Conservation (phyloP, 2,329 filamentous ascomycete species). For the Microdochium trichocladiopsis region DNA sequence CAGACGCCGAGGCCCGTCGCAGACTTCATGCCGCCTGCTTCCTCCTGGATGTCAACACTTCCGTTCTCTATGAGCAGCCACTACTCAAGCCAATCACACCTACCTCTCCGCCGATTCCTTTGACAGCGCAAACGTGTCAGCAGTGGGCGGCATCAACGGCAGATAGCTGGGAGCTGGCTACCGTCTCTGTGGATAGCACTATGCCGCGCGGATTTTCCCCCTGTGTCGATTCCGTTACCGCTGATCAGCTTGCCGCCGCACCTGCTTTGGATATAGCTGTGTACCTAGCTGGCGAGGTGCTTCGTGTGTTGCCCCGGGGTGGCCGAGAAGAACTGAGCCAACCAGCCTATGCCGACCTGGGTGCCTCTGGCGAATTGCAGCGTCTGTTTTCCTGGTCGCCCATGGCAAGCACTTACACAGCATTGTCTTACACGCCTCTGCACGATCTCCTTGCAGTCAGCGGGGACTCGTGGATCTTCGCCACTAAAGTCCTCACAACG, state of each 20-base stretch:
- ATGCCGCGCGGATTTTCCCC: conserved; percentile 17
- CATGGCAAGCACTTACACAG: conserved; percentile 45
- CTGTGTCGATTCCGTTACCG: not conserved
- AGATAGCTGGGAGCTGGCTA: conserved; percentile 35
- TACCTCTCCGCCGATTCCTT: conserved; percentile 33
- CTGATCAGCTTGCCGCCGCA: not conserved
- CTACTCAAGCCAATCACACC: conserved; percentile 25
- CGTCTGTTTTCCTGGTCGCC: conserved; percentile 36
- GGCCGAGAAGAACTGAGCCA: conserved; percentile 9
- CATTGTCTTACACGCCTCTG: conserved; percentile 51
- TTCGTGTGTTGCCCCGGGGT: conserved; percentile 10
- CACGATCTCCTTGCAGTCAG: conserved; percentile 49
- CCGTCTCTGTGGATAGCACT: conserved; percentile 18
- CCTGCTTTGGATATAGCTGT: conserved; percentile 7
- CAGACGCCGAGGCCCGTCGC: conserved; percentile 42
- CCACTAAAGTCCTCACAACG: conserved; percentile 39
- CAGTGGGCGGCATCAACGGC: conserved; percentile 42
- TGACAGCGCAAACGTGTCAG: conserved; percentile 32
- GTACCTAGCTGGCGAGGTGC: conserved; percentile 18
- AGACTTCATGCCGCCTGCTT: conserved; percentile 51
- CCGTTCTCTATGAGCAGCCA: conserved; percentile 45
- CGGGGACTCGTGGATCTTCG: conserved; percentile 52
- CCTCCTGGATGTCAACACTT: conserved; percentile 47
- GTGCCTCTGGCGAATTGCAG: conserved; percentile 21
- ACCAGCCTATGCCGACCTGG: conserved; percentile 10